A percentile compares a stretch with the other conserved stretches of the same genome.
Conservation (phyloP, 345 rosid genomes). For the Moringa oleifera region DNA sequence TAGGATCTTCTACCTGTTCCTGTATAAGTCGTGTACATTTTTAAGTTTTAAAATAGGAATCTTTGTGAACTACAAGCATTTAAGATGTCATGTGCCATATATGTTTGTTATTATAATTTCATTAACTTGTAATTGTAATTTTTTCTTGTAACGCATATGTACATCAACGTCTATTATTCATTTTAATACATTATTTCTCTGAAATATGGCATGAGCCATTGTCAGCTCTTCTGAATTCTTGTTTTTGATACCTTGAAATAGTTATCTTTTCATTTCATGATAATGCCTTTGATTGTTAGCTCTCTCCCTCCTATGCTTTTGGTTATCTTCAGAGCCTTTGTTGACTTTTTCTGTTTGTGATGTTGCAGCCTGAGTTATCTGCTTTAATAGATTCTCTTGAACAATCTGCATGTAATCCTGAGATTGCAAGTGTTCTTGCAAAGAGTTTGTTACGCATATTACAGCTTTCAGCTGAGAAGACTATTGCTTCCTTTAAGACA, state of each 20-base stretch:
- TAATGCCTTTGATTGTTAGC: conserved; percentile 5
- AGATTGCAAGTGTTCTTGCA: conserved; percentile 57
- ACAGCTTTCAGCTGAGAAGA: conserved; percentile 64
- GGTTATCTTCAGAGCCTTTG: not conserved
- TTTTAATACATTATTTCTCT: not conserved
- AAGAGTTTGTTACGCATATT: conserved; percentile 61
- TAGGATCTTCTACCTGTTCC: too few species aligned
- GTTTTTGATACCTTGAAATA: not conserved
- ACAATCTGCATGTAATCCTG: conserved; percentile 64
- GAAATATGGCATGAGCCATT: not conserved
- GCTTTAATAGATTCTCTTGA: conserved; percentile 85
- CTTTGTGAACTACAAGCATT: not conserved
- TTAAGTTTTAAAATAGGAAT: too few species aligned
- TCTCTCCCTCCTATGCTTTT: not conserved
- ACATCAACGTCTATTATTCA: not conserved
- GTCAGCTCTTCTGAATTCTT: not conserved
- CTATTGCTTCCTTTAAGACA: conserved; percentile 57
- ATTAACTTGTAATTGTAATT: too few species aligned
- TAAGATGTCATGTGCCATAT: not conserved
- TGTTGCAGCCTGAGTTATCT: conserved; percentile 76
- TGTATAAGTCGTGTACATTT: too few species aligned
- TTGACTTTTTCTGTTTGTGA: conserved; percentile 5
- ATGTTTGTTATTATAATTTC: not conserved
- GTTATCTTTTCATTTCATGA: conserved; percentile 3
- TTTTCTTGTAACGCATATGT: not conserved